Conservation (phyloP, 352 stramenopile species). For the Phytophthora kernoviae region DNA sequence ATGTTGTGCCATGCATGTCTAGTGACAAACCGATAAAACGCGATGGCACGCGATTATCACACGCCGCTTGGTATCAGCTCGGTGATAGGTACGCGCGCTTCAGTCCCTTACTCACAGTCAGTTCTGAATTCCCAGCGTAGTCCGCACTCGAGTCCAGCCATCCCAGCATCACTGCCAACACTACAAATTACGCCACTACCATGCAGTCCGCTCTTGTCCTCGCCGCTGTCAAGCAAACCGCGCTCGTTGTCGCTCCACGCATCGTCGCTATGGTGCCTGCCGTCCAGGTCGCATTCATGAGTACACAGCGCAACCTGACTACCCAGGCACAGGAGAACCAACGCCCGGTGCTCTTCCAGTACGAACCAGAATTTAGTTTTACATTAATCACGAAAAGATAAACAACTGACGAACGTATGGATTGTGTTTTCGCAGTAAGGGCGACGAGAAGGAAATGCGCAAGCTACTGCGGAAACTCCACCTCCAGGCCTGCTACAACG, state of each 20-base stretch:
- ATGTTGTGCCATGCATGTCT: too few species aligned
- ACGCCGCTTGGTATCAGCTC: neutral
- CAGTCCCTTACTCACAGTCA: slow-evolving; percentile 13
- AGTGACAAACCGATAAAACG: slow-evolving; percentile 18
- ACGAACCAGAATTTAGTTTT: neutral
- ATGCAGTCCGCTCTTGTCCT: slow-evolving; percentile 34
- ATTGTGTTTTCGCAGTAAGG: slow-evolving; percentile 51
- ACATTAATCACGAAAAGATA: neutral
- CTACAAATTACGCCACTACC: neutral
- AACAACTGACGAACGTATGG: slow-evolving; percentile 6
- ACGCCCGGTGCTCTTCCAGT: slow-evolving; percentile 32
- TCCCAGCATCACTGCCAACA: slow-evolving; percentile 14
- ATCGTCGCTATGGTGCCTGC: slow-evolving; percentile 22
- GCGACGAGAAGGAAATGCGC: slow-evolving; percentile 84
- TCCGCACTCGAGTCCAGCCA: slow-evolving; percentile 16
- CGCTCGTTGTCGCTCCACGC: slow-evolving; percentile 19
- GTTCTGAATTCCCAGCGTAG: slow-evolving; percentile 24
- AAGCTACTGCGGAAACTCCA: slow-evolving; percentile 85
- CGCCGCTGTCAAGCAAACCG: slow-evolving; percentile 28
- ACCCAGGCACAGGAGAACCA: slow-evolving; percentile 34
- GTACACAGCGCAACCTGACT: slow-evolving; percentile 21
- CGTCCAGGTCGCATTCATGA: slow-evolving; percentile 30
- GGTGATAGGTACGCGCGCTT: slow-evolving; percentile 9
- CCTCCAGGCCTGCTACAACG: slow-evolving; percentile 61
- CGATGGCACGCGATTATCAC: neutral